Evolutionary conservation across 495 filamentous ascomycete species (phyloP), one percentile per base, ranked within the genome.

Genomic region (Podospora fimiseda): DNA sequence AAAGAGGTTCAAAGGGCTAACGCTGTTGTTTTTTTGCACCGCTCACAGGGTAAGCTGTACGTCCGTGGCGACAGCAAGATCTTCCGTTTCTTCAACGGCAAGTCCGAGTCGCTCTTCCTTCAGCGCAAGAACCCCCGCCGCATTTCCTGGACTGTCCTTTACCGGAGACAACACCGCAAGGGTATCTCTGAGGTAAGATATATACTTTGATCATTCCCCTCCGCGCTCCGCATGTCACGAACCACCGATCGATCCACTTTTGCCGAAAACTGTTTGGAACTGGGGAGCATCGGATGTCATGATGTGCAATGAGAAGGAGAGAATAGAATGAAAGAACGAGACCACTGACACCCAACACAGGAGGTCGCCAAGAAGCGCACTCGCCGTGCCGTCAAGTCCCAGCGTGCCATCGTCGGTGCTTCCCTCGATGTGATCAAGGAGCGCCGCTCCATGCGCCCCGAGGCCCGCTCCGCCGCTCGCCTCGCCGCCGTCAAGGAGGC

Each of bases 61-160:
- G 78, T 99, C 81, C 89, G 93, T 77, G 90, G 90, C 69, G 93
- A 99, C 83, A 95, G 89, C 90, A 99, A 96, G 82, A 84, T 97
- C 82, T 99, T 99, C 84, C 90, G 93, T 68, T 99, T 99, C 87
- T 89, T 94, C 76, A 97, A 94, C 76, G 91, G 93, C 81, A 99
- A 99, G 80, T 91, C 90, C 80, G 94, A 99, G 77, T 95, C 89
- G 59, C 87, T 99, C 61, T 97, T 97, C 84, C 90, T 97, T 59
- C 93, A 99, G 82, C 92, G 93, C 80, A 99, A 99, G 87, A 99
- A 99, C 85, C 93, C 93, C 68, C 90, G 93, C 73, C 87, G 91
- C 66, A 96, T 99, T 74, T 86, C 91, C 60, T 99, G 93, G 93
- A 99, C 93, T 53, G 86, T 90, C 62, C 88, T 99, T 54, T 99